Base-by-base conservation (phyloP, 495 filamentous ascomycete genomes). In the Neurospora hispaniola region DNA sequence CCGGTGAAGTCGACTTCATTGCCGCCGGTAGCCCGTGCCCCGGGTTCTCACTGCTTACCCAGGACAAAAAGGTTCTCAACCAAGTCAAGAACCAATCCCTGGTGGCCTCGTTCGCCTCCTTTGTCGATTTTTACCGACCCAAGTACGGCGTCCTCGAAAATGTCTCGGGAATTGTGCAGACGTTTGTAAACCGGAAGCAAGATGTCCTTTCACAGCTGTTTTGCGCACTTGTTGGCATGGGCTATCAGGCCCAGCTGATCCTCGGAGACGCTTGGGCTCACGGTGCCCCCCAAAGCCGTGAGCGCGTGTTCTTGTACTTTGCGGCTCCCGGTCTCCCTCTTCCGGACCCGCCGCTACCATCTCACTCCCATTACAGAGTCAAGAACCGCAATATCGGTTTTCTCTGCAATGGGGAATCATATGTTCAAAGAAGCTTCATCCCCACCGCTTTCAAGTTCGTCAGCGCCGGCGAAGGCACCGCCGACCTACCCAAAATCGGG, bases 141-240 rank as follows among this genome's bases (percentile, higher is more conserved):
- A 84, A 88, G 38, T 93, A 92, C 77, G 91, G 87, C 16, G 54
- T 94, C 0, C 82, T 94, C 5, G 92, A 94, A 79, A 94, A 94
- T 73, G 92, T 94, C 0, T 75, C 84, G 4, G 79, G 75, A 2
- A 91, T 94, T 80, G 84, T 91, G 0, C 82, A 80, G 66, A 74
- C 70, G 43, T 78, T 75, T 39, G 78, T 70, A 18, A 76, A 79
- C 44, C 78, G 80, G 18, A 80, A 84, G 6, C 80, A 88, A 20
- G 91, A 92, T 74, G 84, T 90, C 3, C 88, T 92, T 54, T 88
- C 89, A 5, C 90, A 92, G 74, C 79, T 93, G 0, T 82, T 93
- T 12, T 90, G 89, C 73, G 85, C 88, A 8, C 79, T 94, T 5
- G 89, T 94, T 1, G 90, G 88, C 10, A 80, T 94, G 78, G 91